These are phyloP conservation scores for Vicia faba DNA, from an alignment of 306 rosid genomes.

Conservation along the genomic window DNA sequence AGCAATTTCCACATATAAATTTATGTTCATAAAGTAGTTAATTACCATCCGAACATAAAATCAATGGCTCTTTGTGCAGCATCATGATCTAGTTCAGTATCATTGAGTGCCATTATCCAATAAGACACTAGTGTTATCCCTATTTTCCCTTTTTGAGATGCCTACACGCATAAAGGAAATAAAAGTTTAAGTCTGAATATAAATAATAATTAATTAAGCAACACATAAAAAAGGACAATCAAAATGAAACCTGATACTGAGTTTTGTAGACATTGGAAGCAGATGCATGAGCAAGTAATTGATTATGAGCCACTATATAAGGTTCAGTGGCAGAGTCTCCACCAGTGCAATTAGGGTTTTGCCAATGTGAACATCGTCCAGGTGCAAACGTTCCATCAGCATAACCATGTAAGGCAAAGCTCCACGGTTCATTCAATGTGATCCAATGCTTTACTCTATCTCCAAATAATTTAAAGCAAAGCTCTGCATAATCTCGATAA, in stretches of 20 bases:
- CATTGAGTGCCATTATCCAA: constrained; percentile 51
- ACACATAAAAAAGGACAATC: not conserved
- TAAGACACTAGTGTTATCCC: constrained; percentile 42
- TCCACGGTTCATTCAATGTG: constrained; percentile 30
- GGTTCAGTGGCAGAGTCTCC: constrained; percentile 60
- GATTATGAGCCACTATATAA: constrained; percentile 49
- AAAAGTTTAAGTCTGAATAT: not conserved
- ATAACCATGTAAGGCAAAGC: not conserved
- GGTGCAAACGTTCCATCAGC: not conserved
- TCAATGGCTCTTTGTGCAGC: constrained; percentile 54
- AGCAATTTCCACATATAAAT: not conserved
- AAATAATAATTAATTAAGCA: not conserved
- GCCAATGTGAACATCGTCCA: constrained; percentile 50
- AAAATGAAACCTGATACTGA: constrained; percentile 47
- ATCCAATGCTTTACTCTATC: constrained; percentile 38
- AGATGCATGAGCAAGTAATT: constrained; percentile 54
- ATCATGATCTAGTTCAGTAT: constrained; percentile 20
- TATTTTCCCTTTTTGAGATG: constrained; percentile 50
- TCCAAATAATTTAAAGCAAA: constrained; percentile 36
- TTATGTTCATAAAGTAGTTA: not conserved
- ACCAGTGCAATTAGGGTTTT: constrained; percentile 35
- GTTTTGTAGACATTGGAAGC: constrained; percentile 38
- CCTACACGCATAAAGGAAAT: constrained; percentile 10
- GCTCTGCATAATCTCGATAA: constrained; percentile 25
- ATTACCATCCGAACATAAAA: constrained; percentile 47